A percentile compares a stretch with the other conserved stretches of the same genome.
phyloP scores from a whole-genome alignment of 2,329 filamentous ascomycete genomes.

The Raffaelea albimanens region DNA sequence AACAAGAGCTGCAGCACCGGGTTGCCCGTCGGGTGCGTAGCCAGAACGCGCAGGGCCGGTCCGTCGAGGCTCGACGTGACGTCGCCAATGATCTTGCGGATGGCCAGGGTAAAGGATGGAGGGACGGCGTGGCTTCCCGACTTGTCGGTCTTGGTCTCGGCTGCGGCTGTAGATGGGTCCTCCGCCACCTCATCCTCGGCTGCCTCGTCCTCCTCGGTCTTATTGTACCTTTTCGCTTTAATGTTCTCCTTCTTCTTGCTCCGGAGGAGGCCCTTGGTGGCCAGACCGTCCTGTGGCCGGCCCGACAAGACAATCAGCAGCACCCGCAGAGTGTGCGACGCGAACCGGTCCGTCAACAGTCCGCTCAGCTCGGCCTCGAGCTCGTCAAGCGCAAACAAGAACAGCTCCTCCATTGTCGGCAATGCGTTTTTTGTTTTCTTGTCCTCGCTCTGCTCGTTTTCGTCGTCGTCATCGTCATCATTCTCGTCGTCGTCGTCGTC shows the following conservation, averaged over 20 bases:
- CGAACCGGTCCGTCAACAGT: slow-evolving; percentile 78
- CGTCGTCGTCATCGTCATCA: slow-evolving; percentile 25
- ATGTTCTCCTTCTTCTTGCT: slow-evolving; percentile 77
- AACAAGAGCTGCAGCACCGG: slow-evolving; percentile 86
- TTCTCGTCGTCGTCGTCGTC: slow-evolving; percentile 25
- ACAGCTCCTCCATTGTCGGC: slow-evolving; percentile 72
- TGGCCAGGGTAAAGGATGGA: slow-evolving; percentile 63
- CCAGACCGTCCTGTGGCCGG: slow-evolving; percentile 61
- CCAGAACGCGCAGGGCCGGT: slow-evolving; percentile 71
- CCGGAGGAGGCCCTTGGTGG: slow-evolving; percentile 66
- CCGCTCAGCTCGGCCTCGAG: slow-evolving; percentile 77
- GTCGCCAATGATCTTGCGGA: slow-evolving; percentile 74
- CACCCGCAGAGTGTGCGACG: slow-evolving; percentile 82
- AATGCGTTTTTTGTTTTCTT: slow-evolving; percentile 35
- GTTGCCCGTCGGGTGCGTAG: slow-evolving; percentile 83
- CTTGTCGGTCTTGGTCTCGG: background rate
- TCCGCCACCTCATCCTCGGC: slow-evolving; percentile 17
- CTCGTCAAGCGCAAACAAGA: slow-evolving; percentile 75
- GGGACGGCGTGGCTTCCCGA: slow-evolving; percentile 65
- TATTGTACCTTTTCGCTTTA: too few species aligned
- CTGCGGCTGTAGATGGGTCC: slow-evolving; percentile 15
- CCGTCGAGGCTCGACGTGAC: slow-evolving; percentile 67
- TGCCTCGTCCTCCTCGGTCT: slow-evolving; percentile 6
- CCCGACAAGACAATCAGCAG: slow-evolving; percentile 80
- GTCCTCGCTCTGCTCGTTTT: slow-evolving; percentile 29